A percentile compares a stretch with the other conserved stretches of the same genome.
These are phyloP conservation scores for Phytophthora syringae DNA, from an alignment of 352 stramenopile species.

Conservation along the genomic window DNA sequence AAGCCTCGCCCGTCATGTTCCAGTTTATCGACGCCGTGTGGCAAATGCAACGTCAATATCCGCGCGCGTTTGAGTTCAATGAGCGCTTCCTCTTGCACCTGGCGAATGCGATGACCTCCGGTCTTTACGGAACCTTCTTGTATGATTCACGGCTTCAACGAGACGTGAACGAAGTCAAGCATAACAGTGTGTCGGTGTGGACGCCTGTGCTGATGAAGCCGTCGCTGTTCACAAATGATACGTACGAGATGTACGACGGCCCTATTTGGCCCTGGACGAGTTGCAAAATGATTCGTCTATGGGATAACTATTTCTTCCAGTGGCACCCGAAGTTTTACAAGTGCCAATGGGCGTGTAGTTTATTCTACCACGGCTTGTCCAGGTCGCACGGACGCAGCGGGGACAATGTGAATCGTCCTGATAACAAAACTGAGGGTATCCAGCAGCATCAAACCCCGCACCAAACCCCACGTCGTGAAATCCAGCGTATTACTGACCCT, in stretches of 20 bases:
- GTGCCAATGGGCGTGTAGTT: constrained; percentile 72
- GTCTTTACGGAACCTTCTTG: constrained; percentile 85
- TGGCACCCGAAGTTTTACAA: constrained; percentile 87
- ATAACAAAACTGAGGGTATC: constrained; percentile 12
- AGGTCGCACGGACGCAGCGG: constrained; percentile 17
- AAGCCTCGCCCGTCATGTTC: constrained; percentile 87
- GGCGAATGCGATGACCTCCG: constrained; percentile 80
- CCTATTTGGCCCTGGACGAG: constrained; percentile 87
- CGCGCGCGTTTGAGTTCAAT: constrained; percentile 87
- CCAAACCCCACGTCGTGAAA: constrained; percentile 10
- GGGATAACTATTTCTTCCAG: constrained; percentile 88
- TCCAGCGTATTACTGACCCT: constrained; percentile 19
- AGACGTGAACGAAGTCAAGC: constrained; percentile 62
- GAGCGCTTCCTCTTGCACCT: constrained; percentile 84
- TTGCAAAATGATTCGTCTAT: constrained; percentile 80
- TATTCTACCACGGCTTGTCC: constrained; percentile 42
- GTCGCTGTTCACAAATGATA: constrained; percentile 52
- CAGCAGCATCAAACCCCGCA: constrained; percentile 24
- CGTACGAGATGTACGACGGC: constrained; percentile 52
- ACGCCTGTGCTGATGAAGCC: constrained; percentile 72
- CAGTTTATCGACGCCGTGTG: constrained; percentile 88
- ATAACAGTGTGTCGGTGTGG: constrained; percentile 77
- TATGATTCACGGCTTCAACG: constrained; percentile 80
- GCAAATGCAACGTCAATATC: constrained; percentile 86
- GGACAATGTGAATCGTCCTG: not conserved